These are phyloP conservation scores for Pseudocercospora macadamiae DNA, from an alignment of 2,329 filamentous ascomycete species.

Conservation along the genomic window DNA sequence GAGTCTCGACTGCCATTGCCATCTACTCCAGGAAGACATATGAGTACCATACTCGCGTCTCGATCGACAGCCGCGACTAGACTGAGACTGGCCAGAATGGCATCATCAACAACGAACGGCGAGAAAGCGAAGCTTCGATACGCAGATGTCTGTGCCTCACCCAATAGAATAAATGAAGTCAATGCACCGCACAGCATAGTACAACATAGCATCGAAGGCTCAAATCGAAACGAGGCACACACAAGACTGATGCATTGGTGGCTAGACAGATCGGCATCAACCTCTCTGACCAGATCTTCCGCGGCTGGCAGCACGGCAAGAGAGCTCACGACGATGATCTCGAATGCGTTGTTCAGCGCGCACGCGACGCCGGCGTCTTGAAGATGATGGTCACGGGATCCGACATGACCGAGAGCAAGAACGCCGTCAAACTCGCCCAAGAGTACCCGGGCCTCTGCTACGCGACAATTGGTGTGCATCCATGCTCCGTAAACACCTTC, in stretches of 20 bases:
- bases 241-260: conserved; percentile 9
- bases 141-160: conserved; percentile 31
- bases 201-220: background rate
- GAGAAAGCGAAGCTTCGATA: conserved; percentile 18
- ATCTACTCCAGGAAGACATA: too few species aligned
- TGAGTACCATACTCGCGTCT: too few species aligned
- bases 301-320: conserved; percentile 80
- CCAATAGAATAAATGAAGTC: too few species aligned
- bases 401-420: conserved; percentile 74
- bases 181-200: too few species aligned
- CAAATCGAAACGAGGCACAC: background rate
- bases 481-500: conserved; percentile 82
- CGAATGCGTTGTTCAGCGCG: conserved; percentile 74
- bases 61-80: too few species aligned
- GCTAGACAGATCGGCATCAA: conserved; percentile 80
- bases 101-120: conserved; percentile 11
- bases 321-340: conserved; percentile 75
- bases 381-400: conserved; percentile 96
- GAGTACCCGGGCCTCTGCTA: conserved; percentile 80
- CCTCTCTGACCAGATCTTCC: conserved; percentile 87
- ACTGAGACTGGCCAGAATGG: too few species aligned
- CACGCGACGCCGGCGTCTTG: conserved; percentile 74
- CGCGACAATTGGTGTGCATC: conserved; percentile 90
- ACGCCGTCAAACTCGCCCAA: conserved; percentile 73
- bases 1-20: too few species aligned